These are phyloP conservation scores for Trichoderma simmonsii DNA, from an alignment of 2,329 filamentous ascomycete species.

Conservation along the genomic window DNA sequence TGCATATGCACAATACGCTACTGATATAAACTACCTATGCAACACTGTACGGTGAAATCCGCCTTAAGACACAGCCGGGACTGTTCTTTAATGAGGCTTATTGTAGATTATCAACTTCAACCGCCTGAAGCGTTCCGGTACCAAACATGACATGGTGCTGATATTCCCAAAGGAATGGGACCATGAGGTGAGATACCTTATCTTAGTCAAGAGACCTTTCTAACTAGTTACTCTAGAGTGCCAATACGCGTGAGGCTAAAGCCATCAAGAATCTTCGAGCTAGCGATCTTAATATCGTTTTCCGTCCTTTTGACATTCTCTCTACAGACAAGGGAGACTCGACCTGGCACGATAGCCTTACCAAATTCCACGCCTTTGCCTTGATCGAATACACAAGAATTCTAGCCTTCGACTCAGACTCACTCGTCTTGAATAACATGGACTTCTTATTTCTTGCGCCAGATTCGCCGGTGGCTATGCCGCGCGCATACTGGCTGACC, in stretches of 20 bases:
- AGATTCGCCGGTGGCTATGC: neutral
- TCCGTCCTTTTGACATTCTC: neutral
- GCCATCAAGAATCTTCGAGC: neutral
- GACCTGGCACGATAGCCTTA: neutral
- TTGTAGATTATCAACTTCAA: neutral
- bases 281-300: neutral
- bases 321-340: neutral
- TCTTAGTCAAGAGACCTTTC: neutral
- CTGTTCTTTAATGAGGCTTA: neutral
- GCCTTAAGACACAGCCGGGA: neutral
- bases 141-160: neutral
- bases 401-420: neutral
- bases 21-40: neutral
- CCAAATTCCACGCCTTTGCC: neutral
- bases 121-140: neutral
- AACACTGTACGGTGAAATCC: neutral
- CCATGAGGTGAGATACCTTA: neutral
- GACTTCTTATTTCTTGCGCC: neutral
- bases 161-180: neutral
- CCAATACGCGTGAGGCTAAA: neutral
- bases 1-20: neutral
- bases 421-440: neutral
- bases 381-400: neutral
- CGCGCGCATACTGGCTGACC: neutral
- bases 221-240: neutral